A percentile compares a stretch with the other conserved stretches of the same genome.
These are phyloP conservation scores for Lichtheimia ornata DNA, from an alignment of 371 early-diverging fungal genomes.

Conservation along the genomic window DNA sequence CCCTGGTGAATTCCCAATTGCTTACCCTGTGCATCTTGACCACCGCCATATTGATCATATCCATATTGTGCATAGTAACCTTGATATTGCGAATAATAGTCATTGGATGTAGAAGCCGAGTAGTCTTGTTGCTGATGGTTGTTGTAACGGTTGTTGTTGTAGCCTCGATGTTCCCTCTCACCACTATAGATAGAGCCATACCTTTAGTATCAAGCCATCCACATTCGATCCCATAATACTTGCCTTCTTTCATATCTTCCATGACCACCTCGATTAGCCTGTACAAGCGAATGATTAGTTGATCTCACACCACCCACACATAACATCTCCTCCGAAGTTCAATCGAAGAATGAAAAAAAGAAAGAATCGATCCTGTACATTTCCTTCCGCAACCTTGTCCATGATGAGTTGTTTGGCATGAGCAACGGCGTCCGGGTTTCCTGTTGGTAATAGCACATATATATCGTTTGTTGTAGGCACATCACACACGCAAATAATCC, in stretches of 20 bases:
- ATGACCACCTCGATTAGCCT: conserved; percentile 38
- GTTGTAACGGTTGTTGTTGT: conserved; percentile 12
- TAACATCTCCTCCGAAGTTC: neutral
- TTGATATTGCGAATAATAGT: conserved; percentile 44
- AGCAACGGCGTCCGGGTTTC: conserved; percentile 55
- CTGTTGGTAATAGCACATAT: conserved; percentile 16
- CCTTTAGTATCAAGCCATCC: neutral
- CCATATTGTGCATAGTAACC: conserved; percentile 48
- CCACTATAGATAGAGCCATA: conserved; percentile 16
- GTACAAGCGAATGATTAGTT: conserved; percentile 5
- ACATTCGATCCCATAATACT: conserved; percentile 6
- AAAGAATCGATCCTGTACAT: conserved; percentile 27
- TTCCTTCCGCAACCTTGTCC: conserved; percentile 60
- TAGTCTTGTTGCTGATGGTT: conserved; percentile 12
- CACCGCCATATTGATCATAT: conserved; percentile 21
- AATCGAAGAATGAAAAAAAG: conserved; percentile 1
- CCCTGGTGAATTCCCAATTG: neutral
- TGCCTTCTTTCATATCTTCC: neutral
- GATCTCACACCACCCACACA: conserved; percentile 1
- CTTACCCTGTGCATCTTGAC: conserved; percentile 8
- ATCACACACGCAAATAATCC: neutral
- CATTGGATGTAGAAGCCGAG: conserved; percentile 7
- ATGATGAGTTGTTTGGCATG: conserved; percentile 57
- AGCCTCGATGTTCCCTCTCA: conserved; percentile 20
- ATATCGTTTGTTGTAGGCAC: conserved; percentile 15